A percentile compares a stretch with the other conserved stretches of the same genome.
phyloP scores from a whole-genome alignment of 805 yeast genomes.

The Candida namnaoensis region DNA sequence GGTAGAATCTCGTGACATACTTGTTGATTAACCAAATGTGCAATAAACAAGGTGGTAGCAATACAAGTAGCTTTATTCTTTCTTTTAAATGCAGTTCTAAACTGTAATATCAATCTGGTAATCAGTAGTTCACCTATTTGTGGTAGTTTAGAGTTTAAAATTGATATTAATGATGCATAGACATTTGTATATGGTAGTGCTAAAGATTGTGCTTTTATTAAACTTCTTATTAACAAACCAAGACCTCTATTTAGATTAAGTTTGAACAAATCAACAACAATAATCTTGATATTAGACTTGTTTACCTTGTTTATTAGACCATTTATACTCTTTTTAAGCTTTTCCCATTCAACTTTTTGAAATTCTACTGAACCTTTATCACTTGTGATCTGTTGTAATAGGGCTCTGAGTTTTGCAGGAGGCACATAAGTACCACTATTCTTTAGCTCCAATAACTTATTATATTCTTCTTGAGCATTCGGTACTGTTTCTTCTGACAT shows the following conservation, averaged over 20 bases:
- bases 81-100: constrained; percentile 42
- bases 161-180: constrained; percentile 49
- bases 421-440: constrained; percentile 45
- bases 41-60: constrained; percentile 39
- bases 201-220: constrained; percentile 45
- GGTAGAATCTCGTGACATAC: constrained; percentile 47
- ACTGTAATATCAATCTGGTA: constrained; percentile 45
- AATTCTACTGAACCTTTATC: constrained; percentile 25
- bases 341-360: constrained; percentile 54
- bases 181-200: constrained; percentile 34
- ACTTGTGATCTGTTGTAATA: constrained; percentile 26
- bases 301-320: constrained; percentile 38
- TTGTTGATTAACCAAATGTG: constrained; percentile 54
- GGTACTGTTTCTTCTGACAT: too few relatives aligned
- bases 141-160: constrained; percentile 62
- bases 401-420: constrained; percentile 38
- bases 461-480: constrained; percentile 22
- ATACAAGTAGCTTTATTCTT: constrained; percentile 36
- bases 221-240: constrained; percentile 48
- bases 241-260: constrained; percentile 52
- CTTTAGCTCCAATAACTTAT: constrained; percentile 25
- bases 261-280: constrained; percentile 41
- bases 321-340: constrained; percentile 36
- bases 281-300: constrained; percentile 35
- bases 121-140: constrained; percentile 53